phyloP scores from a whole-genome alignment of 495 filamentous ascomycete species.

The Penicillium diatomitis region DNA sequence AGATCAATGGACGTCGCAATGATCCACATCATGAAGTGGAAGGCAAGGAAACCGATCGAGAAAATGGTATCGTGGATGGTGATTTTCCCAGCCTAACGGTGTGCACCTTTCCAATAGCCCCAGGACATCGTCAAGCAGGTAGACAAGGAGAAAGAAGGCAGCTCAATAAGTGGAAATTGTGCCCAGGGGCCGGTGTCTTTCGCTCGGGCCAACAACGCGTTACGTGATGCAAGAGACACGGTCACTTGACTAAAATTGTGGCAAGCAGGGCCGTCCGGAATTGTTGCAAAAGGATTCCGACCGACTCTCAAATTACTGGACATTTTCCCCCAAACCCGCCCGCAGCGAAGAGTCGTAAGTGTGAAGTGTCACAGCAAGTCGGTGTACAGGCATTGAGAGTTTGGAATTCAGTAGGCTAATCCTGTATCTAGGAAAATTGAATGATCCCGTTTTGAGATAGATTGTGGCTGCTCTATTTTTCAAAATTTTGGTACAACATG shows the following conservation, averaged over 20 bases:
- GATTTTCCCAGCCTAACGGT: conserved; percentile 80
- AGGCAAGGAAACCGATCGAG: conserved; percentile 84
- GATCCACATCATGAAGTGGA: conserved; percentile 90
- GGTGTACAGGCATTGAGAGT: too few species aligned
- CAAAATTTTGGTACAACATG: too few species aligned
- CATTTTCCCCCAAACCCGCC: too few species aligned
- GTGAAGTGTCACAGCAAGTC: too few species aligned
- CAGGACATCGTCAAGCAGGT: conserved; percentile 74
- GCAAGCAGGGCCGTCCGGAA: conserved; percentile 75
- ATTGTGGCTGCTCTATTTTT: too few species aligned
- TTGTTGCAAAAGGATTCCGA: too few species aligned
- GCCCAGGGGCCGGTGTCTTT: conserved; percentile 73
- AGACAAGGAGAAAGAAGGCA: conserved; percentile 69
- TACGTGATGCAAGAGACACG: conserved; percentile 59
- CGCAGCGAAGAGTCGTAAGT: too few species aligned
- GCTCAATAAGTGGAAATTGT: conserved; percentile 69
- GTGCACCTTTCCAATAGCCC: conserved; percentile 82
- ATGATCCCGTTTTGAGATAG: too few species aligned
- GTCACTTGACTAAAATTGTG: conserved; percentile 72
- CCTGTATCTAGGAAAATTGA: too few species aligned
- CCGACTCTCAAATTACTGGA: too few species aligned
- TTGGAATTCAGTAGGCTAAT: too few species aligned
- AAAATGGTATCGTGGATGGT: conserved; percentile 91
- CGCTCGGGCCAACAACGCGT: conserved; percentile 77
- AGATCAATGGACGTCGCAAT: conserved; percentile 78